phyloP scores from a whole-genome alignment of 768 basidiomycete species.

The Mycena galopus region DNA sequence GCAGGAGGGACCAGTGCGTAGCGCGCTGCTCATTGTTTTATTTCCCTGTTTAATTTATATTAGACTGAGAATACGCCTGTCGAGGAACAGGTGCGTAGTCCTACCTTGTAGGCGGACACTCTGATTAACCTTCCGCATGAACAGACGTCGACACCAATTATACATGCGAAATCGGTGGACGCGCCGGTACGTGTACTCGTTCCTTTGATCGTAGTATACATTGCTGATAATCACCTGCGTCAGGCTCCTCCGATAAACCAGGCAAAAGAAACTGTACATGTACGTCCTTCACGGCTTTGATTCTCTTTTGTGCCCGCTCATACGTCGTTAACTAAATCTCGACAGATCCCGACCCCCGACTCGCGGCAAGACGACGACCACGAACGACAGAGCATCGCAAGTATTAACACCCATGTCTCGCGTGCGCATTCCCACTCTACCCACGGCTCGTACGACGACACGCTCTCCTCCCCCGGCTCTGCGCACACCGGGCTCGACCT shows the following conservation, averaged over 20 bases:
- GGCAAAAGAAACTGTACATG: neutral
- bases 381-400: neutral
- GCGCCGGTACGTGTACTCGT: neutral
- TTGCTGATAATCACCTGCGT: neutral
- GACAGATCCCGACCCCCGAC: neutral
- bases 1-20: too few species aligned
- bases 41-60: too few species aligned
- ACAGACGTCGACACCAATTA: neutral
- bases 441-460: neutral
- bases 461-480: neutral
- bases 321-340: neutral
- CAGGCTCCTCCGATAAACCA: neutral
- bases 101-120: too few species aligned
- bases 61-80: neutral
- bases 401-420: neutral
- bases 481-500: conserved; percentile 26
- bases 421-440: neutral
- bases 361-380: neutral
- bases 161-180: neutral
- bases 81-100: neutral
- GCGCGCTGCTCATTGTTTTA: too few species aligned
- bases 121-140: neutral
- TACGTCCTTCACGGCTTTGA: neutral
- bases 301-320: neutral
- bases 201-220: neutral